Evolutionary conservation across 73 alveolate species (phyloP), one percentile per base, ranked within the genome.

Genomic region (Effrenium voratum): DNA sequence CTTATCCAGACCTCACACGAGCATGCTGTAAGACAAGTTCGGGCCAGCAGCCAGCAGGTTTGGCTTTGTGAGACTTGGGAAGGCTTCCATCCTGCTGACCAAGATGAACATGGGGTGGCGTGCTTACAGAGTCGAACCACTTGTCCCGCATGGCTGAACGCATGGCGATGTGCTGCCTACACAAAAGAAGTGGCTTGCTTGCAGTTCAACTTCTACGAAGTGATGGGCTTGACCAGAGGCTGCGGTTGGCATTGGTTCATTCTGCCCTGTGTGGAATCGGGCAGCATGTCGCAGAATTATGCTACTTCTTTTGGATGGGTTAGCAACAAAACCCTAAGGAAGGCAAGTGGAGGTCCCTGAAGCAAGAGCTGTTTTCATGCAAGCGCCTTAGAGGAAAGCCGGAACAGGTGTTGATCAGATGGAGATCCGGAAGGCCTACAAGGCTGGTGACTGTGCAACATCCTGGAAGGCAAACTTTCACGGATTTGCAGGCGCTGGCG

Each of bases 351-450:
- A n/a, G n/a, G n/a, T n/a, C n/a, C n/a, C n/a, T n/a, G n/a, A n/a
- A n/a, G n/a, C n/a, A n/a, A n/a, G n/a, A n/a, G n/a, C n/a, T n/a
- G n/a, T n/a, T n/a, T n/a, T n/a, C n/a, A n/a, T n/a, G n/a, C n/a
- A n/a, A n/a, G n/a, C n/a, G n/a, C n/a, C n/a, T n/a, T n/a, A n/a
- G n/a, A n/a, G n/a, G n/a, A n/a, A n/a, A n/a, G n/a, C n/a, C n/a
- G n/a, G n/a, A n/a, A n/a, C 45, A 86, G 94, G 94, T 59, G 95
- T 88, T 16, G 95, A 88, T 50, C 95, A 88, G 95, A 88, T 88
- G 95, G 95, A 88, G 81, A 88, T 88, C 95, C 80, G 95, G 52
- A 88, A 88, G 70, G 95, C 95, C 5, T 88, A 88, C 95, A 88
- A 88, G 95, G 95, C 84, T 22, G 30, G 10, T 5, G 75, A 36